Evolutionary conservation across 352 stramenopile genomes (phyloP).

Genomic region (Globisporangium mamillatum): DNA sequence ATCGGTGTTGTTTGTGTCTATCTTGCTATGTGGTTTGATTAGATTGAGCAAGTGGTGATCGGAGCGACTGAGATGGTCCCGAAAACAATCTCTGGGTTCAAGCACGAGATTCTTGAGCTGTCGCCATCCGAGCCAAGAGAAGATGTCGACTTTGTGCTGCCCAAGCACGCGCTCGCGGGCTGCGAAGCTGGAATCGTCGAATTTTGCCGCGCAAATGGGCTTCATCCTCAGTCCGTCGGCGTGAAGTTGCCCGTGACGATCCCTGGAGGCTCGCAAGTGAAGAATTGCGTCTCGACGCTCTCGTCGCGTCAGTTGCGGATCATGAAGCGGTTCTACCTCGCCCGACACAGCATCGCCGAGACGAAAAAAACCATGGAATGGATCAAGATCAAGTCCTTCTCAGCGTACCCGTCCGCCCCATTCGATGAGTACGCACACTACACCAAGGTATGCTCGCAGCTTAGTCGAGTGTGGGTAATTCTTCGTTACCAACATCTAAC

Average conservation of each 20-base stretch:
- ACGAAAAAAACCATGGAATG: background rate
- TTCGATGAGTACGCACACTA: conserved; percentile 9
- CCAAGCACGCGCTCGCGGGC: conserved; percentile 12
- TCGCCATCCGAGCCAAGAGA: background rate
- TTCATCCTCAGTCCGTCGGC: background rate
- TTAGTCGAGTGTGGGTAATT: too few relatives aligned
- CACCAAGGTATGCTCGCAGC: conserved; percentile 5
- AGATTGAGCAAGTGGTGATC: conserved; percentile 4
- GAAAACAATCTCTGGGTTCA: conserved; percentile 14
- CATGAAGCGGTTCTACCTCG: conserved; percentile 9
- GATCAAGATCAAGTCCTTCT: background rate
- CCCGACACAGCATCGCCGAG: background rate
- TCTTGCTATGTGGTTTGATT: background rate
- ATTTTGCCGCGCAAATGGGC: background rate
- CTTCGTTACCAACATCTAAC: background rate
- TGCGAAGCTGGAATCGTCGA: background rate
- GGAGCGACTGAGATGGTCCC: background rate
- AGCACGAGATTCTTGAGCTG: conserved; percentile 6
- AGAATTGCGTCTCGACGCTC: background rate
- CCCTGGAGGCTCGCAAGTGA: background rate
- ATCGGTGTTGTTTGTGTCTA: background rate
- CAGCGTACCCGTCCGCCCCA: conserved; percentile 5
- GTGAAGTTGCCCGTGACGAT: conserved; percentile 4
- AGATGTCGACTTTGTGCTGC: conserved; percentile 12
- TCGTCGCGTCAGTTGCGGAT: conserved; percentile 5